These are phyloP conservation scores for Triangularia setosa DNA, from an alignment of 2,329 filamentous ascomycete species.

Conservation along the genomic window DNA sequence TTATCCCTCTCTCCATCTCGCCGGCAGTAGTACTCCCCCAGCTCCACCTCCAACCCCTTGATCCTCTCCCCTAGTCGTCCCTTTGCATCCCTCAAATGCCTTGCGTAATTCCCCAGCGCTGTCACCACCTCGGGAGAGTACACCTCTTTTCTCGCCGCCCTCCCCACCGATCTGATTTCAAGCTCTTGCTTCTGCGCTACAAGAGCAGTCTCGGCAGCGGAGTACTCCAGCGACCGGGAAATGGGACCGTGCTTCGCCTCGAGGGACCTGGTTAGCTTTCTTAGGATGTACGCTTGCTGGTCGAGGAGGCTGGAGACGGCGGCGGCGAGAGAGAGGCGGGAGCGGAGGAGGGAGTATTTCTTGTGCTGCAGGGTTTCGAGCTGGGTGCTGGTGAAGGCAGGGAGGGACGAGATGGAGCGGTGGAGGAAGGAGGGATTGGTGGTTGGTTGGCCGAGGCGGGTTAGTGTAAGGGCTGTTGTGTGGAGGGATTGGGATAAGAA, in stretches of 20 bases:
- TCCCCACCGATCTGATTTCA: conserved; percentile 36
- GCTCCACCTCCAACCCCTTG: conserved; percentile 38
- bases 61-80: conserved; percentile 43
- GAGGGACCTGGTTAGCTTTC: conserved; percentile 45
- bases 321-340: conserved; percentile 39
- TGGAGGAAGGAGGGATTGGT: conserved; percentile 57
- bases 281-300: conserved; percentile 37
- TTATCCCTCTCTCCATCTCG: conserved; percentile 33
- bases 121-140: conserved; percentile 43
- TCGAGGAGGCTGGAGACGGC: conserved; percentile 38
- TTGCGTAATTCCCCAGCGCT: conserved; percentile 45
- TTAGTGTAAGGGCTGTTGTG: conserved; percentile 44
- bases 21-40: conserved; percentile 49
- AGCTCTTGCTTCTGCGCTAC: conserved; percentile 40
- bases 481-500: conserved; percentile 50
- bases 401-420: conserved; percentile 50
- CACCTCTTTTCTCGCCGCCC: conserved; percentile 35
- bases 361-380: conserved; percentile 30
- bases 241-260: conserved; percentile 54
- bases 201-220: conserved; percentile 43
- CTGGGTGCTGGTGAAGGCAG: conserved; percentile 38
- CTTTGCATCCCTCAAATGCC: conserved; percentile 48
- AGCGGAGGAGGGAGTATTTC: conserved; percentile 33
- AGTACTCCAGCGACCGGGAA: conserved; percentile 49
- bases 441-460: conserved; percentile 45